These are phyloP conservation scores for Chondrus crispus DNA, from an alignment of 23 red algal species.

Conservation along the genomic window DNA sequence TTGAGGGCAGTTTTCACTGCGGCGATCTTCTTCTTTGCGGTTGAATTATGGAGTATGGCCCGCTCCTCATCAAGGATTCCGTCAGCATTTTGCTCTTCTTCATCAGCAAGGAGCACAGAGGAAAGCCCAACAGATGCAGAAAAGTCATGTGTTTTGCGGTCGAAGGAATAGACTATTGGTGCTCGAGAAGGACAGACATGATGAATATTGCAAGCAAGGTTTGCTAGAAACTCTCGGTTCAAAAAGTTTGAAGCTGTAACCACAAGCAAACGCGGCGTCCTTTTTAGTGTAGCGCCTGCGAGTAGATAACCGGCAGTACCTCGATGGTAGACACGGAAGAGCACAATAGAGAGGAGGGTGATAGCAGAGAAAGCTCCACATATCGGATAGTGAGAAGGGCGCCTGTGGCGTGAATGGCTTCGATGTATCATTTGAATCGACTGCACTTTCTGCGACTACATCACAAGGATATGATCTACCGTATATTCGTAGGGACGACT, in stretches of 20 bases:
- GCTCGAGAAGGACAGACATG: neutral
- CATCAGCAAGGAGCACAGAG: conserved; percentile 9
- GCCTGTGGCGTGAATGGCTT: too few species aligned
- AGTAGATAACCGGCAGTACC: too few species aligned
- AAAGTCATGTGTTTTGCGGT: conserved; percentile 21
- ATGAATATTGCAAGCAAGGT: conserved; percentile 44
- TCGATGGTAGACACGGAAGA: too few species aligned
- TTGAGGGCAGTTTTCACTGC: conserved; percentile 27
- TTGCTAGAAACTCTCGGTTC: conserved; percentile 29
- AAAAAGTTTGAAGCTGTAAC: conserved; percentile 40
- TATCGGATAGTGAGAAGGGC: too few species aligned
- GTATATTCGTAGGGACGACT: too few species aligned
- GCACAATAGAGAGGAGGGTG: too few species aligned
- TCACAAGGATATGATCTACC: too few species aligned
- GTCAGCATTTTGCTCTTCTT: conserved; percentile 6
- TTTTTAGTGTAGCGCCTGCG: too few species aligned
- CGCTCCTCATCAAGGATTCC: neutral
- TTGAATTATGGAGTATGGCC: conserved; percentile 5
- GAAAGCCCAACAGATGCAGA: neutral
- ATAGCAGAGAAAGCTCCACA: too few species aligned
- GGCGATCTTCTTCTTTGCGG: conserved; percentile 35
- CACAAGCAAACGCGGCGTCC: too few species aligned
- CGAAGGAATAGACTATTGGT: conserved; percentile 26
- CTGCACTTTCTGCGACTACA: too few species aligned
- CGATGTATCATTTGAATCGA: too few species aligned